Conservation (phyloP, 31 red algal genomes). For the Bonnemaisonia californica region DNA sequence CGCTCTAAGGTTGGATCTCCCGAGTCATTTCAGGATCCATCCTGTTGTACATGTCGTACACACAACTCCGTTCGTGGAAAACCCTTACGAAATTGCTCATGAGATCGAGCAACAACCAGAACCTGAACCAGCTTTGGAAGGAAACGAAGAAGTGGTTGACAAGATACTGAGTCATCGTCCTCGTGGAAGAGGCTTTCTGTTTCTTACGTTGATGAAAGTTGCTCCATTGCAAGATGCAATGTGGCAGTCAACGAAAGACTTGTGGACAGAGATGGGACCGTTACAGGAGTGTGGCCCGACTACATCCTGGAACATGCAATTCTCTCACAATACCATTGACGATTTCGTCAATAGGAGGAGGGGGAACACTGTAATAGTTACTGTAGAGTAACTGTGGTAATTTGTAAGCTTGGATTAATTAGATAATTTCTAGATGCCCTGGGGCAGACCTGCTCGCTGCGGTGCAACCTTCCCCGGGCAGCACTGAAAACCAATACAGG, state of each 20-base stretch:
- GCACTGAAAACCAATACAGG: no score
- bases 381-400: no score
- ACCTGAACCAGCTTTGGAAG: not conserved
- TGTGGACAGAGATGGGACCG: no score
- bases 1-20: no score
- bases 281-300: not conserved
- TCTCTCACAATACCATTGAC: constrained; percentile 1
- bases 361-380: no score
- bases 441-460: no score
- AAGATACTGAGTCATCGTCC: not conserved
- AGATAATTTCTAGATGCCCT: no score
- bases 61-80: not conserved
- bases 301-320: not conserved
- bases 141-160: not conserved
- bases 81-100: not conserved
- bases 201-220: no score
- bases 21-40: constrained; percentile 5
- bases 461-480: no score
- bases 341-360: constrained; percentile 1
- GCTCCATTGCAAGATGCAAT: not conserved
- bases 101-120: not conserved
- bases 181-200: not conserved
- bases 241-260: constrained; percentile 8
- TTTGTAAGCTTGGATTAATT: no score
- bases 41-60: constrained; percentile 1